Evolutionary conservation across 495 filamentous ascomycete species (phyloP).

Genomic region (Podospora comata): DNA sequence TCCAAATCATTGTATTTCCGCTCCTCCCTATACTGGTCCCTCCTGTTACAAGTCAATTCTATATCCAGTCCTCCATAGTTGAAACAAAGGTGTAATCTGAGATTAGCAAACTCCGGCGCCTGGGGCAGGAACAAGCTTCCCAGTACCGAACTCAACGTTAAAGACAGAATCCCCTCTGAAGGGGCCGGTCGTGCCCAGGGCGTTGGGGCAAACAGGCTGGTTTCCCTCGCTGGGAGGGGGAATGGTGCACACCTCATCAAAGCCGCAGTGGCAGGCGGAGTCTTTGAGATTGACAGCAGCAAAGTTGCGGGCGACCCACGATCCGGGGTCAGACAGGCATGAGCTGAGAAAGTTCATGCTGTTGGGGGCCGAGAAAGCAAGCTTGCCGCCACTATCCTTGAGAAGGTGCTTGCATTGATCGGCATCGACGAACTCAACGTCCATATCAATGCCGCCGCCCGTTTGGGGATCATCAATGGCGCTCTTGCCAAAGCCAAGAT

Average conservation of each 20-base stretch:
- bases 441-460: conserved; percentile 38
- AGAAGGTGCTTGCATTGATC: conserved; percentile 35
- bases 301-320: conserved; percentile 37
- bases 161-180: conserved; percentile 26
- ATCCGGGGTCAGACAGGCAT: conserved; percentile 36
- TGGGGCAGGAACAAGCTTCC: conserved; percentile 7
- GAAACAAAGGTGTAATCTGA: not conserved
- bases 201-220: conserved; percentile 37
- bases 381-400: conserved; percentile 23
- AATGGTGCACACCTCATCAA: conserved; percentile 39
- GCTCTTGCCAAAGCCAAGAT: conserved; percentile 38
- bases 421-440: conserved; percentile 34
- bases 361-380: conserved; percentile 43
- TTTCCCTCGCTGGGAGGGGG: conserved; percentile 37
- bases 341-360: conserved; percentile 42
- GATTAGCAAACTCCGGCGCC: not conserved
- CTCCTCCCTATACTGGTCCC: not conserved
- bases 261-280: conserved; percentile 36
- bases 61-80: not conserved
- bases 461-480: conserved; percentile 32
- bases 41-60: not conserved
- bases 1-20: not conserved
- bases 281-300: conserved; percentile 40
- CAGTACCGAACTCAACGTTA: conserved; percentile 40
- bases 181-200: conserved; percentile 25